These are phyloP conservation scores for Torrubiella hemipterigena DNA, from an alignment of 2,329 filamentous ascomycete genomes.

Conservation along the genomic window DNA sequence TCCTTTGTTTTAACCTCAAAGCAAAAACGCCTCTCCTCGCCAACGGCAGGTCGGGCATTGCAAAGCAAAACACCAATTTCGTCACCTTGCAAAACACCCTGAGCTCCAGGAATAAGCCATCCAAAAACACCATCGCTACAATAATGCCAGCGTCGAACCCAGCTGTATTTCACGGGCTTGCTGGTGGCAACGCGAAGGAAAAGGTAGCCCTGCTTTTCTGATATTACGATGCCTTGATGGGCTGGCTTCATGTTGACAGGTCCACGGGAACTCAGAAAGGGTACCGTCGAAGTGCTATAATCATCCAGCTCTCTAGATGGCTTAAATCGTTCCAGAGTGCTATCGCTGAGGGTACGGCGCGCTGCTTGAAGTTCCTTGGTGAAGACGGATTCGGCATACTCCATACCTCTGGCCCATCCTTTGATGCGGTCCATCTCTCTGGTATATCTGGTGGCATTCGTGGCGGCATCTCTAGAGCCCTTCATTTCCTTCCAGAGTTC, in stretches of 20 bases:
- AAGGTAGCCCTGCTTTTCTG: conserved; percentile 91
- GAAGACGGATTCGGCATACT: conserved; percentile 73
- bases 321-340: conserved; percentile 55
- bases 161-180: conserved; percentile 81
- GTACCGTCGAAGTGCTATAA: conserved; percentile 81
- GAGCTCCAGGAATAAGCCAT: conserved; percentile 72
- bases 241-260: conserved; percentile 51
- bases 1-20: conserved; percentile 99
- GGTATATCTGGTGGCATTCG: conserved; percentile 53
- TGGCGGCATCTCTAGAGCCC: conserved; percentile 52
- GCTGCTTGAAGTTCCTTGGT: conserved; percentile 69
- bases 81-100: conserved; percentile 89
- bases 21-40: conserved; percentile 90
- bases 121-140: conserved; percentile 93
- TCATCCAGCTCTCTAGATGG: conserved; percentile 89
- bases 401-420: conserved; percentile 92
- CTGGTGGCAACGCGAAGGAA: conserved; percentile 71
- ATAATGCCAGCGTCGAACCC: conserved; percentile 91
- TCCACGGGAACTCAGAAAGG: conserved; percentile 64
- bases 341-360: conserved; percentile 71
- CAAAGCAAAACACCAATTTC: conserved; percentile 92
- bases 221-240: conserved; percentile 35
- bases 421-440: conserved; percentile 82
- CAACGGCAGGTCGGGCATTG: conserved; percentile 79
- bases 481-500: conserved; percentile 87